Evolutionary conservation across 2,329 filamentous ascomycete species (phyloP), one percentile per base, ranked within the genome.

Genomic region (Fusarium foetens): DNA sequence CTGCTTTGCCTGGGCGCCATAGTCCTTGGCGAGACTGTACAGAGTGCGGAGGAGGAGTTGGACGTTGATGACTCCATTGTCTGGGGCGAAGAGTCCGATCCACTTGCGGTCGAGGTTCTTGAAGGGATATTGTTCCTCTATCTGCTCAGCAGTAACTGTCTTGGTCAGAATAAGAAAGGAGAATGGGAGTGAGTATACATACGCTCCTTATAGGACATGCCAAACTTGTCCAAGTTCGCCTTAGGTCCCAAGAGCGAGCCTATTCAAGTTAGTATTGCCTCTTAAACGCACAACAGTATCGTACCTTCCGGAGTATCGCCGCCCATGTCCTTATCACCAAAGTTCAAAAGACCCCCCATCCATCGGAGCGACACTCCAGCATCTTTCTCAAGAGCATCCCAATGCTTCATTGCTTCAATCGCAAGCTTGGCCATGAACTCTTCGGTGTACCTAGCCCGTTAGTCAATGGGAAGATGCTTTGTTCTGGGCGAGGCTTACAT

Each of bases 321-420:
- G 0, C 67, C 66, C 39, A 66, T 55, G 8, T 70, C 39, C 16
- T 54, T 48, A 23, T 70, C 67, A 1, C 66, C 67, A 42, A 70
- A 69, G 7, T 70, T 70, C 80, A 79, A 12, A 1, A 71, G 54
- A 1, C 69, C 68, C 3, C 39, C 55, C 68, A 71, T 71, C 68
- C 58, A 67, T 19, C 68, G 68, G 2, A 71, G 63, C 5, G 69
- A 71, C 2, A 70, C 51, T 3, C 68, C 69, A 0, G 68, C 67
- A 14, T 71, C 68, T 6, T 67, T 71, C 49, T 71, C 68, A 6
- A 71, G 41, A n/a, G 42, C 69, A 17, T 71, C 49, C 68, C 63
- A 71, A 5, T 58, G 63, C 3, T 42, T 62, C 68, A 71, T 71
- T 10, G 63, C 52, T 8, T 71, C 38, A 8, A 55, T 63, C 2